A percentile compares a stretch with the other conserved stretches of the same genome.
phyloP scores from a whole-genome alignment of 75 land plant genomes.

The Sequoia sempervirens region DNA sequence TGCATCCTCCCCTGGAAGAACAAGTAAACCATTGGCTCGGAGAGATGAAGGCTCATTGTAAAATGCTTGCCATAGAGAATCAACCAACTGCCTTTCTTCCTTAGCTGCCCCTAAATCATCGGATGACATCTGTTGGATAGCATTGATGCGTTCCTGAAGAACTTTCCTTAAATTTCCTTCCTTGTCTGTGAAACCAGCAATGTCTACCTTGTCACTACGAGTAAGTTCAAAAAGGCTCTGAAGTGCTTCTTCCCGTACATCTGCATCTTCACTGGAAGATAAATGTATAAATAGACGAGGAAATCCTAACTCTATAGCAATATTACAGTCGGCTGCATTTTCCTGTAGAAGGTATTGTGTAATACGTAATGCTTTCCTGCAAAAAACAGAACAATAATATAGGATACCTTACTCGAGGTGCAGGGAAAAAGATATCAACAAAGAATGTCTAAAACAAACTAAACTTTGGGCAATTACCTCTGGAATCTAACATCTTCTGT shows the following conservation, averaged over 20 bases:
- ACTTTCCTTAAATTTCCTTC: constrained; percentile 56
- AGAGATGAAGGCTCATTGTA: constrained; percentile 75
- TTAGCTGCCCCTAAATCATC: constrained; percentile 76
- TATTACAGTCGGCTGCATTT: constrained; percentile 57
- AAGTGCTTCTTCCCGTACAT: constrained; percentile 86
- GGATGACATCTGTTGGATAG: constrained; percentile 41
- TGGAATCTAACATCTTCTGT: constrained; percentile 75
- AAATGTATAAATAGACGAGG: constrained; percentile 58
- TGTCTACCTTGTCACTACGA: constrained; percentile 15
- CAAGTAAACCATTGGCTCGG: constrained; percentile 67
- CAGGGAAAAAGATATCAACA: neutral
- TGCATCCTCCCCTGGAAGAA: constrained; percentile 82
- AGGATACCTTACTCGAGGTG: neutral
- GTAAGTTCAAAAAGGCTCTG: constrained; percentile 67
- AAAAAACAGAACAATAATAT: constrained; percentile 5
- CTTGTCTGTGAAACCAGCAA: constrained; percentile 21
- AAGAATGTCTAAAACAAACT: neutral
- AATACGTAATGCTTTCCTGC: constrained; percentile 91
- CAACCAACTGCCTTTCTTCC: constrained; percentile 78
- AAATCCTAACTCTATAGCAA: constrained; percentile 75
- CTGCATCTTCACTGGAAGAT: constrained; percentile 62
- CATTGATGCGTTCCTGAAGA: constrained; percentile 47
- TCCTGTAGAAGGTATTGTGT: constrained; percentile 87
- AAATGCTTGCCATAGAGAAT: constrained; percentile 62
- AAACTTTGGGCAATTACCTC: constrained; percentile 38